Base-by-base conservation (phyloP, 1,139 yeast species). In the Meyerozyma guilliermondii region DNA sequence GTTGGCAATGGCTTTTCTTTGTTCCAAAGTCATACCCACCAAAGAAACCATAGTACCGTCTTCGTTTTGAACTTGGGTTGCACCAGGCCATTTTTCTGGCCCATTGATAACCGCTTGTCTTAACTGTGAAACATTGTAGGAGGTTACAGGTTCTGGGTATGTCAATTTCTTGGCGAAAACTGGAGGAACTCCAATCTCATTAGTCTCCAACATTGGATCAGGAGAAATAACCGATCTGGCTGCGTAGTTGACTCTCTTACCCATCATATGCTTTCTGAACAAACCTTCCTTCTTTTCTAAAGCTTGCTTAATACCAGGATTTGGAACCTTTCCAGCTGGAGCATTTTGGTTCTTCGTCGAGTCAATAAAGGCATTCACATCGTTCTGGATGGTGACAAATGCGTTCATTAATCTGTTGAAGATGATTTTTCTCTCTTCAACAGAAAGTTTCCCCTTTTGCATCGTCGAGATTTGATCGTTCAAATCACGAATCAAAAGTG, bases 211-310 rank as follows among this genome's bases (percentile, higher is more conserved):
- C 70, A 87, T 92, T 45, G 99, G 99, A 70, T 94, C 99, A 4
- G 98, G 98, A 6, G 98, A 91, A 68, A 94, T 94, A 55, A 94
- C 99, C 11, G 98, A 91, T 66, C 99, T 87, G 41, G 98, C 98
- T 47, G 98, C 98, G 58, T 87, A 91, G 63, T 94, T 94, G 47
- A 94, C 99, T 73, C 99, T 88, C 75, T 94, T 94, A 65, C 99
- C 99, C 98, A 94, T 94, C 98, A 94, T 92, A 60, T 94, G 96
- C 65, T 91, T 92, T 74, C 99, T 83, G 74, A 92, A 92, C 53
- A 92, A 76, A 63, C 99, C 99, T 69, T 94, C 98, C 64, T 94
- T 94, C 83, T 94, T 92, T 69, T 94, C 99, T 58, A 94, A 74
- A 4, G 96, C 96, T 73, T 94, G 98, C 64, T 94, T 92, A 56